Conservation (phyloP, 345 rosid genomes). For the sweet orange (Citrus sinensis) region DVS_A1.0 CM039168.1:1577501-1578000, state of each 20-base stretch:
- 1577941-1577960: no score
- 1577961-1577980: no score
- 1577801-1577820: background rate
- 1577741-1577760: background rate
- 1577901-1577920: no score
- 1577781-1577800: background rate
- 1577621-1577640: constrained; percentile 63
- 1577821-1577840: background rate
- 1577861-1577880: background rate
- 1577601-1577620: constrained; percentile 59
- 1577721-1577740: background rate
- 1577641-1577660: constrained; percentile 45
- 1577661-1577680: constrained; percentile 49
- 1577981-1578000: no score
- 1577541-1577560: constrained; percentile 43
- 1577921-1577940: no score
- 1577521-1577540: constrained; percentile 39
- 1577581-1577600: constrained; percentile 73
- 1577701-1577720: constrained; percentile 42
- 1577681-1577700: constrained; percentile 67
- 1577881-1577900: no score
- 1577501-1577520: constrained; percentile 26
- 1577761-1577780: background rate
- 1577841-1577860: background rate
- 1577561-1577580: constrained; percentile 39